phyloP scores from a whole-genome alignment of 352 stramenopile species.

The Pythium insidiosum region DNA sequence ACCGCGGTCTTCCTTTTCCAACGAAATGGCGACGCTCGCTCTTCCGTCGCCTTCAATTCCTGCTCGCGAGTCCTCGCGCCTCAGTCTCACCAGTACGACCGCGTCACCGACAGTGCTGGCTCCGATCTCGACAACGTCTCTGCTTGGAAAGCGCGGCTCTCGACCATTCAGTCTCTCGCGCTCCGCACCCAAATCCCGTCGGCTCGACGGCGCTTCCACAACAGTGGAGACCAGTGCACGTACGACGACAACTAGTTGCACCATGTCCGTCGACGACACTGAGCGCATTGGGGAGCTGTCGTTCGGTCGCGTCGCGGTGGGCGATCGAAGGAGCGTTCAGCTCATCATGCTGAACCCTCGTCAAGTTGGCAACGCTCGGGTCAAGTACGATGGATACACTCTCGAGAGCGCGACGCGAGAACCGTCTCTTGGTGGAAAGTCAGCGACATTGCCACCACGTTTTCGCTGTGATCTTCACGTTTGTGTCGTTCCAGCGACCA shows the following conservation, averaged over 20 bases:
- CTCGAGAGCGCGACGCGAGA: constrained; percentile 18
- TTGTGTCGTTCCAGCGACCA: constrained; percentile 52
- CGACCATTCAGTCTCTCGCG: too few species aligned
- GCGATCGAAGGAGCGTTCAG: constrained; percentile 32
- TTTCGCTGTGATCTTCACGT: constrained; percentile 73
- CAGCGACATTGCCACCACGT: constrained; percentile 16
- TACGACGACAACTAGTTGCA: neutral
- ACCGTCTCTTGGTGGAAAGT: neutral
- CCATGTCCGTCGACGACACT: constrained; percentile 45
- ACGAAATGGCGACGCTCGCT: too few species aligned
- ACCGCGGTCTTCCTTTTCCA: too few species aligned
- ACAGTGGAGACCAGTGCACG: neutral
- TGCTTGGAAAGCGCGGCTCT: too few species aligned
- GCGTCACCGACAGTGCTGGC: neutral
- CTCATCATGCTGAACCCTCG: constrained; percentile 54
- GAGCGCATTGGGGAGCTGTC: constrained; percentile 23
- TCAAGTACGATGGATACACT: constrained; percentile 64
- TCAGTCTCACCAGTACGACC: constrained; percentile 4
- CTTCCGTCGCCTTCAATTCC: too few species aligned
- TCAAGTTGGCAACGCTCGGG: constrained; percentile 40
- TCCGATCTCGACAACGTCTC: too few species aligned
- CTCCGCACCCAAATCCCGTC: too few species aligned
- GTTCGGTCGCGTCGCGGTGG: constrained; percentile 47
- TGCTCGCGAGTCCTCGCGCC: too few species aligned
- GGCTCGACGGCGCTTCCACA: too few species aligned